Percentiles rank a stretch among this genome's conserved stretches.
These are phyloP conservation scores for Phaeosphaeriaceae sp. DNA, from an alignment of 2,329 filamentous ascomycete genomes.

Conservation along the genomic window DNA sequence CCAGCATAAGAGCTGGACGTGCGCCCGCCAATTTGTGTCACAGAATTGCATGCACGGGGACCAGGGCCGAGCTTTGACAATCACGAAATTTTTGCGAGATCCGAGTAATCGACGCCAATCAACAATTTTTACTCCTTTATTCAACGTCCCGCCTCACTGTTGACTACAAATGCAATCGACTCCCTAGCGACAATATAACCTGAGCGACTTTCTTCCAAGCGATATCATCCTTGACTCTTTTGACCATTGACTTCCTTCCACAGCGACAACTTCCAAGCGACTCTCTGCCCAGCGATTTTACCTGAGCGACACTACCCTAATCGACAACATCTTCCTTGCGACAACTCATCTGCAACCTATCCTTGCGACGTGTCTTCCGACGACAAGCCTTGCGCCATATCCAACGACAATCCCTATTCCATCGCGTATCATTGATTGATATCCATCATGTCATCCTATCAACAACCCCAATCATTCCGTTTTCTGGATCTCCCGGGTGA, in stretches of 20 bases:
- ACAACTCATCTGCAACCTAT: constrained; percentile 8
- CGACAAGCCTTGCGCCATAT: constrained; percentile 11
- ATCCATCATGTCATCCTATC: constrained; percentile 21
- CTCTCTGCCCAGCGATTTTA: constrained; percentile 6
- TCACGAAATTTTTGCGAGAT: constrained; percentile 22
- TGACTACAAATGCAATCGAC: constrained; percentile 27
- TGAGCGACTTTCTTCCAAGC: constrained; percentile 25
- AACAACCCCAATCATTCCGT: constrained; percentile 25
- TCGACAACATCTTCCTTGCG: constrained; percentile 9
- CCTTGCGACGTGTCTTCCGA: constrained; percentile 4
- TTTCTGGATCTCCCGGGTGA: constrained; percentile 36
- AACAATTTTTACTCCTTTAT: constrained; percentile 19
- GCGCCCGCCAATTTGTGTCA: constrained; percentile 21
- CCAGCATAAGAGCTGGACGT: constrained; percentile 30
- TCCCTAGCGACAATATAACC: constrained; percentile 13
- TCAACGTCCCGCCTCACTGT: constrained; percentile 12
- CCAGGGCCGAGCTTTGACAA: constrained; percentile 17
- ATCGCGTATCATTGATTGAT: neutral
- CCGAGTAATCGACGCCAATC: constrained; percentile 28
- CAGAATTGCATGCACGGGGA: constrained; percentile 18
- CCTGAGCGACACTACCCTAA: constrained; percentile 16
- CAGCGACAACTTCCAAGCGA: constrained; percentile 25
- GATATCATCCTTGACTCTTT: constrained; percentile 9
- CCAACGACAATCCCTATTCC: constrained; percentile 1
- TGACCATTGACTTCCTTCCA: constrained; percentile 16